phyloP scores from a whole-genome alignment of 805 yeast species.

The Yarrowia phangngaensis region DNA sequence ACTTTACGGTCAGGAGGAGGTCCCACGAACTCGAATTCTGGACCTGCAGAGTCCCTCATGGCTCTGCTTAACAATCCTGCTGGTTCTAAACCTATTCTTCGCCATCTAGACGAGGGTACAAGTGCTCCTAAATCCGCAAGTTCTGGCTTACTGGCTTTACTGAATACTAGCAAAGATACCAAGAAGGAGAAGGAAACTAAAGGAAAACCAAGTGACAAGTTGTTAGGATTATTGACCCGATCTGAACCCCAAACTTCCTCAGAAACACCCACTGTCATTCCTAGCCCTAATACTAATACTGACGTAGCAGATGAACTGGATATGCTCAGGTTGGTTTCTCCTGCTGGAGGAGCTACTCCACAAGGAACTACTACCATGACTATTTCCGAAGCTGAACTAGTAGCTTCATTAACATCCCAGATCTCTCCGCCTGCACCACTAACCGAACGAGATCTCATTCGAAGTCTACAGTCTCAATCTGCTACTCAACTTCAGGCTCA shows the following conservation, averaged over 20 bases:
- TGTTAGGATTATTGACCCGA: slow-evolving; percentile 1
- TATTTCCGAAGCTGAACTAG: slow-evolving; percentile 15
- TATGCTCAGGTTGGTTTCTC: slow-evolving; percentile 3
- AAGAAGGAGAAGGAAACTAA: slow-evolving; percentile 7
- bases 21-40: background rate
- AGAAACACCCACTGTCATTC: background rate
- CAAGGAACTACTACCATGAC: slow-evolving; percentile 2
- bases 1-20: background rate
- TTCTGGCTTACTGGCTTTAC: slow-evolving; percentile 31
- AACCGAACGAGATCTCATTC: slow-evolving; percentile 13
- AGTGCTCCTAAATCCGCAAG: slow-evolving; percentile 34
- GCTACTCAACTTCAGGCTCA: slow-evolving; percentile 23
- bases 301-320: slow-evolving; percentile 9
- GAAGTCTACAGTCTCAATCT: slow-evolving; percentile 7
- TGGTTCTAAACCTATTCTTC: slow-evolving; percentile 4
- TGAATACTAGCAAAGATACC: slow-evolving; percentile 27
- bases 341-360: slow-evolving; percentile 11
- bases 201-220: slow-evolving; percentile 11
- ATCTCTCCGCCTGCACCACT: slow-evolving; percentile 7
- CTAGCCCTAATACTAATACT: background rate
- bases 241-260: background rate
- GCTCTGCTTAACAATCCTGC: slow-evolving; percentile 23
- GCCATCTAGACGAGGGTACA: slow-evolving; percentile 21
- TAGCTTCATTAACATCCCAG: slow-evolving; percentile 15
- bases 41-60: slow-evolving; percentile 15